phyloP scores from a whole-genome alignment of 305 asterid species.

The Galium porrigens region DNA sequence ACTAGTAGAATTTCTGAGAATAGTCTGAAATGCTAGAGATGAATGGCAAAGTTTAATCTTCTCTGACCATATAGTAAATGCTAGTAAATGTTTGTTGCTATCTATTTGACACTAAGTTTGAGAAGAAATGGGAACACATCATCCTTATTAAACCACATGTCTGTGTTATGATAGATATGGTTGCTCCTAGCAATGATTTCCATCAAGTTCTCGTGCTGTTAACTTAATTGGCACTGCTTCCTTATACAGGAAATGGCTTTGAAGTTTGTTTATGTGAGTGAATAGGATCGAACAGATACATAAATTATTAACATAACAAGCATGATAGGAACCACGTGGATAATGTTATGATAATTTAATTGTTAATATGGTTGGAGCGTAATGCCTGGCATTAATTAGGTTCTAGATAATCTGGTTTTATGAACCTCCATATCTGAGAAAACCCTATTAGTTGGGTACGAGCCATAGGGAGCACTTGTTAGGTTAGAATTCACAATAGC shows the following conservation, averaged over 20 bases:
- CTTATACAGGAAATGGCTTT: background rate
- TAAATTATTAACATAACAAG: background rate
- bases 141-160: background rate
- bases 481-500: background rate
- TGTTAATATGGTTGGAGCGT: background rate
- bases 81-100: background rate
- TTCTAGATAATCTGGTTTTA: background rate
- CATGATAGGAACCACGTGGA: background rate
- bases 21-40: background rate
- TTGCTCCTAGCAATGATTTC: background rate
- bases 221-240: background rate
- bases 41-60: background rate
- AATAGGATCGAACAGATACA: background rate
- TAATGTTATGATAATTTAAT: background rate
- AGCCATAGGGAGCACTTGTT: background rate
- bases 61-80: background rate
- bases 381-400: too few relatives aligned
- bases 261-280: background rate
- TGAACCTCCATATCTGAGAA: background rate
- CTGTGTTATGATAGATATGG: background rate
- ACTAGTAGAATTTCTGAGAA: background rate
- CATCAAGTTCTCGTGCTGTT: background rate
- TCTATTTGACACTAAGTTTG: background rate
- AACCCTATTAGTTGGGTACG: background rate
- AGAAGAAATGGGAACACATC: background rate